These are phyloP conservation scores for Flaveria trinervia DNA, from an alignment of 129 eudicot genomes.

Conservation along the genomic window DNA sequence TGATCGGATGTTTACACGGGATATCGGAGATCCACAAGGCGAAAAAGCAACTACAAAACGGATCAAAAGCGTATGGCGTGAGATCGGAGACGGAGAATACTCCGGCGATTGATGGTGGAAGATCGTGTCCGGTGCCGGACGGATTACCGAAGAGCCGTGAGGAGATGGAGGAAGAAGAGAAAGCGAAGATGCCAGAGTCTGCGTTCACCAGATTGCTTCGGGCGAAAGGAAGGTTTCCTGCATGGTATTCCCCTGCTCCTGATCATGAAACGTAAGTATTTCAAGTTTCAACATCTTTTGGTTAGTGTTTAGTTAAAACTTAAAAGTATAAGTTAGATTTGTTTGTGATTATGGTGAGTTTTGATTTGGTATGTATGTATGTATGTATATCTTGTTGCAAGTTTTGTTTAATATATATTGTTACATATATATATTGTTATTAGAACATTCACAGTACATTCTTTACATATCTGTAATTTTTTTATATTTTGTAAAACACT, in stretches of 20 bases:
- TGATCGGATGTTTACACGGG: constrained; percentile 37
- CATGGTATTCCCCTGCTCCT: constrained; percentile 44
- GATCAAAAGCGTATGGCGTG: neutral
- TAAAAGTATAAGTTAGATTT: neutral
- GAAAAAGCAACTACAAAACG: constrained; percentile 23
- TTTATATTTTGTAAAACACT: too few species aligned
- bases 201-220: constrained; percentile 43
- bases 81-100: constrained; percentile 21
- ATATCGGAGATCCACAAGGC: constrained; percentile 36
- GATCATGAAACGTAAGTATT: constrained; percentile 30
- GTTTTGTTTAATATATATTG: constrained; percentile 5
- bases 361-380: constrained; percentile 1
- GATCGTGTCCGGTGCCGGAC: constrained; percentile 31
- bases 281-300: neutral
- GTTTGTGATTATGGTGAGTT: neutral
- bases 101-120: neutral
- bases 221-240: constrained; percentile 39
- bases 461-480: too few species aligned
- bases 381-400: neutral
- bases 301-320: neutral
- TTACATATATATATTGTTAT: too few species aligned
- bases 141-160: constrained; percentile 38
- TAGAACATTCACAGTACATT: too few species aligned
- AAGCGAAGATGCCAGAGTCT: constrained; percentile 38
- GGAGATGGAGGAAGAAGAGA: constrained; percentile 45